Base-by-base conservation (phyloP, 306 rosid species). In the Glycine tomentella region DNA sequence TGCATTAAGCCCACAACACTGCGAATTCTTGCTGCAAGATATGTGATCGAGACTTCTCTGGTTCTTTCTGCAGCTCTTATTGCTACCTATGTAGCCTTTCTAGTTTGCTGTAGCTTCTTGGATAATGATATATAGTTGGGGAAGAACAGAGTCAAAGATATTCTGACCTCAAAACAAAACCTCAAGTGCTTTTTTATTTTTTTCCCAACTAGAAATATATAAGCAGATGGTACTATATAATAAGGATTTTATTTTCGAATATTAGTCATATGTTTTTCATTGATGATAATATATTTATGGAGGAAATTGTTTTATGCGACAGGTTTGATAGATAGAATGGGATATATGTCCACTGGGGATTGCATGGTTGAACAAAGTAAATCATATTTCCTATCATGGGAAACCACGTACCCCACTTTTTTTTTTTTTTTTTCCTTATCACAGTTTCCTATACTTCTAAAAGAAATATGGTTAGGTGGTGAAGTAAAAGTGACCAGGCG, bases 401-500 rank as follows among this genome's bases (percentile, higher is more conserved):
- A 81, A 66, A 75, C 69, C 58, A 38, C 40, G 49, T 64, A 45
- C 74, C 75, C 69, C 12, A 53, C 75, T 25, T 20, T 59, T 25
- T n/a, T n/a, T n/a, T n/a, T 77, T 49, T 48, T 34, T n/a, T n/a
- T n/a, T n/a, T n/a, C 12, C 1, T 42, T 53, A 7, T 56, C 31
- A 25, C 2, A 25, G 2, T 25, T 25, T 25, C 10, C 5, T 2
- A 2, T 15, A 5, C 31, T 61, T 51, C 11, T 40, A 31, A 51
- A 45, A 11, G 15, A 44, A 45, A 50, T 56, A 31, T 9, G 33
- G 48, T 40, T 69, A 34, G 66, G 65, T 77, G 44, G 45, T 7
- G 78, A 71, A 49, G 65, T 16, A 71, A 80, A 13, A 51, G 67
- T 80, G 85, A 81, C 38, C 77, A 11, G 84, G 66, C 84, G 61